Base-by-base conservation (phyloP, 2,329 filamentous ascomycete species). In the Ceratocystis smalleyi region DNA sequence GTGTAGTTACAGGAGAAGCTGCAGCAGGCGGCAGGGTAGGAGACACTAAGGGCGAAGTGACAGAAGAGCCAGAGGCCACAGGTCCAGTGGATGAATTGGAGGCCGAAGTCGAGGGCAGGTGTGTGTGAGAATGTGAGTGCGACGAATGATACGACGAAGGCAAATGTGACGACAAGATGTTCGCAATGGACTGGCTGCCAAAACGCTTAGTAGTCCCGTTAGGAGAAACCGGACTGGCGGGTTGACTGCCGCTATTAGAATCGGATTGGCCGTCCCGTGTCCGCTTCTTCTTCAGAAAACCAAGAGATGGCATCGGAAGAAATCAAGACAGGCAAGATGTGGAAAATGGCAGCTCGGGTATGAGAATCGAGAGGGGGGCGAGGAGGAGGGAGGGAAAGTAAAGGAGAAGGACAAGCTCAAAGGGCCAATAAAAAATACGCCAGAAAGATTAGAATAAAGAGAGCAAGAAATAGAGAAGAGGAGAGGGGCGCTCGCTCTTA, bases 251-350 rank as follows among this genome's bases (percentile, higher is more conserved):
- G 71, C 84, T 80, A 72, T 85, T 83, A 70, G 81, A 81, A 74
- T 89, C 85, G 74, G 83, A 80, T 73, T 85, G 83, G 73, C 85
- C 88, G 79, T 96, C 91, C 84, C 91, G 95, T 78, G 91, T 95
- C 83, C 91, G 87, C 83, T 95, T 96, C 84, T 96, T 97, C 83
- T 96, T 96, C 74, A 97, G 84, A 74, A 96, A 91, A 76, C 90
- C 90, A 80, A 96, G 83, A 76, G 84, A 89, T 85, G 91, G 94
- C 94, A 99, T 97, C 73, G 72, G 74, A 69, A 64, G 57, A 65
- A 61, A 27, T 27, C 59, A 62, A 51, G 59, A 60, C 59, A 57
- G 55, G 45, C 47, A 63, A 40, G 49, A 68, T 63, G 69, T 65
- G 61, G 65, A 65, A 65, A 60, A 64, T 51, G 60, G 65, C 32